Evolutionary conservation across 805 yeast genomes (phyloP).

Genomic region (Yarrowia alimentaria): DNA sequence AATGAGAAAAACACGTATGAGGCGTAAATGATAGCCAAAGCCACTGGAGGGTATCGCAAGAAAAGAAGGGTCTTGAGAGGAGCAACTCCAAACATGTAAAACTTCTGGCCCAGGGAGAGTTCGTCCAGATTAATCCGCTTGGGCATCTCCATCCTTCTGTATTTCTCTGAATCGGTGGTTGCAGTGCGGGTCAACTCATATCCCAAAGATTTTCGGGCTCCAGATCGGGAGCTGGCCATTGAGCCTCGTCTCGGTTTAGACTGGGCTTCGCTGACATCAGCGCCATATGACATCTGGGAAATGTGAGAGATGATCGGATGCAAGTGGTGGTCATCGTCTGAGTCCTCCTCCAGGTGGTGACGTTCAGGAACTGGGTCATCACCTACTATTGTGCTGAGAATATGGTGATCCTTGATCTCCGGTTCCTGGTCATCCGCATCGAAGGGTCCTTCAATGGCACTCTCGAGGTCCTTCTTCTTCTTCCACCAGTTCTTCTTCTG

Average conservation of each 20-base stretch:
- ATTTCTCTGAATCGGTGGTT: slow-evolving; percentile 23
- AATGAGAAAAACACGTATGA: slow-evolving; percentile 69
- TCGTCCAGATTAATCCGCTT: slow-evolving; percentile 13
- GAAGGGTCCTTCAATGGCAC: background rate
- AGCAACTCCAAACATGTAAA: slow-evolving; percentile 41
- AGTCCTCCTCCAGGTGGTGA: too few species aligned
- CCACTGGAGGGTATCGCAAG: slow-evolving; percentile 71
- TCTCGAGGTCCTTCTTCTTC: slow-evolving; percentile 19
- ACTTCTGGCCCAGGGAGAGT: slow-evolving; percentile 22
- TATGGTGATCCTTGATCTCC: slow-evolving; percentile 3
- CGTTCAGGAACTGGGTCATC: slow-evolving; percentile 16
- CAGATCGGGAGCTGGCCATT: slow-evolving; percentile 3
- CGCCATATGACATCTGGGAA: slow-evolving; percentile 26
- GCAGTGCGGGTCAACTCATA: slow-evolving; percentile 1
- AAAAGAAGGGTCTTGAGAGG: slow-evolving; percentile 65
- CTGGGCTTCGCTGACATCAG: slow-evolving; percentile 17
- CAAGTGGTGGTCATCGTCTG: background rate
- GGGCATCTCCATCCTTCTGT: slow-evolving; percentile 21
- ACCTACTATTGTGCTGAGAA: slow-evolving; percentile 19
- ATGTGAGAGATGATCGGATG: slow-evolving; percentile 25
- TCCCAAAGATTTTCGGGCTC: background rate
- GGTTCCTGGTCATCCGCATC: slow-evolving; percentile 17
- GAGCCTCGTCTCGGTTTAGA: slow-evolving; percentile 2
- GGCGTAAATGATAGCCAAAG: slow-evolving; percentile 61
- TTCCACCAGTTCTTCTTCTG: slow-evolving; percentile 18